Percentiles rank a stretch among this genome's conserved stretches.
These are phyloP conservation scores for Rachicladosporium sp. DNA, from an alignment of 2,329 filamentous ascomycete species.

Conservation along the genomic window DNA sequence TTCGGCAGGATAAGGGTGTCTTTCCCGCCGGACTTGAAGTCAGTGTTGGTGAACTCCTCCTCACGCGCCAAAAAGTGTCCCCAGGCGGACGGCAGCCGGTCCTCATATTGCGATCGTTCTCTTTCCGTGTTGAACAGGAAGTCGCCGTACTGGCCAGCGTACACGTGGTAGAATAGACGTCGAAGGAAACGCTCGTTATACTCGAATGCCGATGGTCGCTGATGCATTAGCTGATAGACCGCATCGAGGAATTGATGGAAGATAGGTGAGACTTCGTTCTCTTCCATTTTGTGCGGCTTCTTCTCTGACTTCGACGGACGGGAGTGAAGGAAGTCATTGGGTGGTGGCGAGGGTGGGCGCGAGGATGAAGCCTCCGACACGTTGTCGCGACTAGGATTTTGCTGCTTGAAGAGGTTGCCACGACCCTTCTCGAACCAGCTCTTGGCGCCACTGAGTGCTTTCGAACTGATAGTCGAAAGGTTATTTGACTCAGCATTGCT, in stretches of 20 bases:
- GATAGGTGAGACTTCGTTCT: constrained; percentile 87
- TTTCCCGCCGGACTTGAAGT: constrained; percentile 63
- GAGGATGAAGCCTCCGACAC: constrained; percentile 49
- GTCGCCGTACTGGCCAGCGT: constrained; percentile 93
- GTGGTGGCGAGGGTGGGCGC: constrained; percentile 19
- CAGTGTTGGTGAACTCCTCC: constrained; percentile 68
- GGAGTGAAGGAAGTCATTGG: constrained; percentile 38
- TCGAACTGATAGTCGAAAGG: constrained; percentile 47
- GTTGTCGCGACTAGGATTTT: constrained; percentile 51
- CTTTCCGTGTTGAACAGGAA: constrained; percentile 94
- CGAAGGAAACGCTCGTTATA: constrained; percentile 91
- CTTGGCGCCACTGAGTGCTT: constrained; percentile 58
- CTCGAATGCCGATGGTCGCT: constrained; percentile 81
- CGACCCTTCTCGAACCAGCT: constrained; percentile 74
- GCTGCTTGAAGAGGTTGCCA: constrained; percentile 19
- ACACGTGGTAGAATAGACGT: constrained; percentile 80
- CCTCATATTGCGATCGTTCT: constrained; percentile 54
- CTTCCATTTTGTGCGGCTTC: constrained; percentile 55
- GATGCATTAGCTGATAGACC: constrained; percentile 77
- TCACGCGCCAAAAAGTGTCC: constrained; percentile 80
- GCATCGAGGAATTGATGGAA: constrained; percentile 97
- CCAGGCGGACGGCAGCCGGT: constrained; percentile 81
- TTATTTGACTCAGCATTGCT: constrained; percentile 31
- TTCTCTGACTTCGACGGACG: constrained; percentile 36
- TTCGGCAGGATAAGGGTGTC: constrained; percentile 76